Evolutionary conservation across 148 eudicot genomes (phyloP).

Genomic region (Silene conica): DNA sequence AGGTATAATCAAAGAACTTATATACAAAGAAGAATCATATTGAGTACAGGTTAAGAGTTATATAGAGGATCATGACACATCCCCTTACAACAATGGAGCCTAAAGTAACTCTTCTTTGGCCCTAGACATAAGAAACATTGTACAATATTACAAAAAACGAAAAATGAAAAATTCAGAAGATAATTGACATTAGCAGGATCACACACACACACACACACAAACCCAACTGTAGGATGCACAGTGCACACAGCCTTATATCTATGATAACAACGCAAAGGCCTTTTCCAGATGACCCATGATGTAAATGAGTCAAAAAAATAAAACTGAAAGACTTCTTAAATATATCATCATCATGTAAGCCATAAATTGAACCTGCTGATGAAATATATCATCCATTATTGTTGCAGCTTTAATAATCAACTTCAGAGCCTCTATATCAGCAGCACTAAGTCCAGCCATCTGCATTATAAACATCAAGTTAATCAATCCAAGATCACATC

Average conservation of each 20-base stretch:
- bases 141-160: background rate
- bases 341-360: conserved; percentile 9
- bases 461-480: conserved; percentile 32
- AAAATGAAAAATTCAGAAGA: background rate
- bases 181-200: background rate
- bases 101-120: background rate
- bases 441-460: conserved; percentile 57
- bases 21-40: background rate
- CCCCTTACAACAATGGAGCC: background rate
- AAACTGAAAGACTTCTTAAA: background rate
- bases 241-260: background rate
- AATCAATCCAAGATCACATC: background rate
- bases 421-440: conserved; percentile 66
- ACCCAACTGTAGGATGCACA: background rate
- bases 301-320: background rate
- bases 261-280: background rate
- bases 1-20: background rate
- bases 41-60: background rate
- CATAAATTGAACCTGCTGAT: conserved; percentile 57
- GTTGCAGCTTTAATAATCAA: conserved; percentile 65
- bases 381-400: conserved; percentile 73
- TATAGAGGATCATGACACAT: background rate
- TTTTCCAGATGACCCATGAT: background rate
- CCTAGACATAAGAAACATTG: background rate
- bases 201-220: background rate